A percentile compares a stretch with the other conserved stretches of the same genome.
phyloP scores from a whole-genome alignment of 176 grass and related monocot species.

The Rhynchospora tenuis region DNA sequence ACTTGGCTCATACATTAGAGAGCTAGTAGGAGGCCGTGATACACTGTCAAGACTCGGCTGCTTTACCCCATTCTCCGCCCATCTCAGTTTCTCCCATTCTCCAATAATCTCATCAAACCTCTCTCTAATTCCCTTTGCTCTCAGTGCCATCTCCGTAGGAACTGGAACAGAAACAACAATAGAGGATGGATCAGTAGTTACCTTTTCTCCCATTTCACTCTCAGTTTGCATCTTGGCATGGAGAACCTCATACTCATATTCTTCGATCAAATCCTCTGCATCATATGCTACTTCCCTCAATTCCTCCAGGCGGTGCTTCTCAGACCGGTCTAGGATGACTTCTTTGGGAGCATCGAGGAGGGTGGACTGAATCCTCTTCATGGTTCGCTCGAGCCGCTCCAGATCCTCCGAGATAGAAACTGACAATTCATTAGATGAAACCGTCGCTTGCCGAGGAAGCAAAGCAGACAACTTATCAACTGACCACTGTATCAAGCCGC shows the following conservation, averaged over 20 bases:
- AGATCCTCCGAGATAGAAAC: not conserved
- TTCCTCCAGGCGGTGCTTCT: not conserved
- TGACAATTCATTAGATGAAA: not conserved
- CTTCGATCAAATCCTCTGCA: constrained; percentile 14
- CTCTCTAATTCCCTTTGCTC: not conserved
- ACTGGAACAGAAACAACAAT: not conserved
- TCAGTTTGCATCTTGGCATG: not conserved
- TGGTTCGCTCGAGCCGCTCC: constrained; percentile 4
- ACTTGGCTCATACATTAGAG: constrained; percentile 3
- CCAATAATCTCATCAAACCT: constrained; percentile 27
- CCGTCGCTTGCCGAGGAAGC: not conserved
- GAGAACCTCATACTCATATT: constrained; percentile 6
- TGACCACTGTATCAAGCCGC: not conserved
- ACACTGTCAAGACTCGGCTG: not conserved
- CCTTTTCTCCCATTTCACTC: not conserved
- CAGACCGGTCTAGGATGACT: not conserved
- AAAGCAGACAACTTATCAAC: not conserved
- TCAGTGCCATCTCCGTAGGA: not conserved
- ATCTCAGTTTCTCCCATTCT: not conserved
- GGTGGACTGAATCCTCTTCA: not conserved
- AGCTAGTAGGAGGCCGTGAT: not conserved
- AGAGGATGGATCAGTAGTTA: not conserved
- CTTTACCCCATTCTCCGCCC: not conserved
- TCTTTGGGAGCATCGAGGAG: not conserved
- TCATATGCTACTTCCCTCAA: constrained; percentile 11